Base-by-base conservation (phyloP, 2,329 filamentous ascomycete species). In the Aphanocladium album region DNA sequence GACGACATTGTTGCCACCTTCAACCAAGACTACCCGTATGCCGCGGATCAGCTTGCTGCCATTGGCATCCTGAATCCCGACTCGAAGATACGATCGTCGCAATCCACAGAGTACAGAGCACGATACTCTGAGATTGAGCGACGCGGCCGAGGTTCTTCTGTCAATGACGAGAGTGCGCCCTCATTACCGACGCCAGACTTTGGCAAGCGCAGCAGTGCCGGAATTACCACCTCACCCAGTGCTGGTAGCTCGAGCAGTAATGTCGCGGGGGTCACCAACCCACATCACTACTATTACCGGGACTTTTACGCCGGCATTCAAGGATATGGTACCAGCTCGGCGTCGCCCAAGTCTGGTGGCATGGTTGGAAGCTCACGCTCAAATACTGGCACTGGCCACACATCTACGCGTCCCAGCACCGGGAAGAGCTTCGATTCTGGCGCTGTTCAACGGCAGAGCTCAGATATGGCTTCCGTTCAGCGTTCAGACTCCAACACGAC, bases 21-120 rank as follows among this genome's bases (percentile, higher is more conserved):
- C 80, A 83, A 87, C 56, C 84, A 84, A 17, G 93, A 96, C 68
- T 95, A 89, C 72, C 86, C 84, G 25, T 88, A 89, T 67, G 84
- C 89, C 56, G 89, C 96, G 66, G 86, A 88, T 30, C 83, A 88
- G 64, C 80, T 93, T 21, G 80, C 85, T 65, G 83, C 83, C 52
- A 82, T 97, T 50, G 85, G 86, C 19, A 89, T 96, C 60, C 83
- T 93, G 73, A 96, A 96, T 69, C 89, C 90, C 19, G 86, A 72
- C 70, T 89, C 74, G 72, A 85, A 67, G 79, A 87, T 70, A 73
- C 83, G 70, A 72, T 82, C 74, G 68, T 88, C 77, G 23, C 83
- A 79, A 67, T 88, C 75, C 74, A 89, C 76, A 43, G 85, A 76
- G 75, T 77, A 76, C 19, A 76, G 78, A n/a, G 73, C 77, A 1